A percentile compares a stretch with the other conserved stretches of the same genome.
phyloP scores from a whole-genome alignment of 371 early-diverging fungal species.

The Lichtheimia corymbifera region DNA sequence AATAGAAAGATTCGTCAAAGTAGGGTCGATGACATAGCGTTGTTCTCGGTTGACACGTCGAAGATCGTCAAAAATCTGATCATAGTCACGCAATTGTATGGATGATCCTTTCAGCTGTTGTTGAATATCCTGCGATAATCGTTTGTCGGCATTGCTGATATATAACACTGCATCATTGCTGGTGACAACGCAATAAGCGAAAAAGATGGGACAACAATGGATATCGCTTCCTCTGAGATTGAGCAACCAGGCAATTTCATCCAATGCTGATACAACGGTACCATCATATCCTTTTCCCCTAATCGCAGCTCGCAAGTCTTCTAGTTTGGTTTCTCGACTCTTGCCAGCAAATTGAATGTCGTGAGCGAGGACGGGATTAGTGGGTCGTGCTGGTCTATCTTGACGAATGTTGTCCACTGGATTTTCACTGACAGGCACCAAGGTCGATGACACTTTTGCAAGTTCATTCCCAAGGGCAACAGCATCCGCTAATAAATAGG shows the following conservation, averaged over 20 bases:
- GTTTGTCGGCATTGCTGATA: constrained; percentile 67
- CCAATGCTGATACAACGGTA: constrained; percentile 82
- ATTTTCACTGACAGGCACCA: constrained; percentile 65
- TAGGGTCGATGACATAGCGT: constrained; percentile 4
- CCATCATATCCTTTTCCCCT: constrained; percentile 64
- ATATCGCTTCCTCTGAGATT: constrained; percentile 99
- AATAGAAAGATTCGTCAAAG: constrained; percentile 15
- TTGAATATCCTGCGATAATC: constrained; percentile 42
- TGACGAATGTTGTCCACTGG: constrained; percentile 87
- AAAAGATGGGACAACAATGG: constrained; percentile 97
- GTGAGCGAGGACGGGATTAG: constrained; percentile 65
- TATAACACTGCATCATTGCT: constrained; percentile 71
- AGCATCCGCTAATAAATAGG: constrained; percentile 57
- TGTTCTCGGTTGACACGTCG: constrained; percentile 15
- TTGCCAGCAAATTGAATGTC: constrained; percentile 75
- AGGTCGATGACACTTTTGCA: constrained; percentile 45
- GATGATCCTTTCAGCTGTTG: too few species aligned
- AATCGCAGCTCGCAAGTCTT: constrained; percentile 56
- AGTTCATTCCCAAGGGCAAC: constrained; percentile 57
- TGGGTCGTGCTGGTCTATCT: constrained; percentile 68
- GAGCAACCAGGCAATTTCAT: constrained; percentile 97
- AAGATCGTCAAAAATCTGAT: constrained; percentile 79
- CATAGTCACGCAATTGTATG: constrained; percentile 62
- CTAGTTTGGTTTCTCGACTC: constrained; percentile 60
- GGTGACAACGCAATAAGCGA: constrained; percentile 87